Percentiles rank a stretch among this genome's conserved stretches.
These are phyloP conservation scores for Wickerhamiella shivajii DNA, from an alignment of 805 yeast genomes.

Conservation along the genomic window DNA sequence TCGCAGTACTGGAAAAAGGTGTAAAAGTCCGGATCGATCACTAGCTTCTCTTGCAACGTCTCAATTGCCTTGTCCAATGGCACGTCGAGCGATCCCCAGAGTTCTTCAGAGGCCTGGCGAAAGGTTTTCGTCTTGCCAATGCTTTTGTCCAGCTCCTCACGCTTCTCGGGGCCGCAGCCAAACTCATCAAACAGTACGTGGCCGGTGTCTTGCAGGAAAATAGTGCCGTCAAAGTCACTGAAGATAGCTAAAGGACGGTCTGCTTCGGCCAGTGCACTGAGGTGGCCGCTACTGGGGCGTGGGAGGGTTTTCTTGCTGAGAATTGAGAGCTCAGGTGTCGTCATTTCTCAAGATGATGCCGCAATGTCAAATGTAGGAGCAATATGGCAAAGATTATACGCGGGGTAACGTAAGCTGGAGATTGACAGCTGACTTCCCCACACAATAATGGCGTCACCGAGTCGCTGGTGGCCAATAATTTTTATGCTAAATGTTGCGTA, in stretches of 20 bases:
- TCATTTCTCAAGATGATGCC: background rate
- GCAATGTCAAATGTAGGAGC: background rate
- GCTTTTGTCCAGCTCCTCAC: conserved; percentile 26
- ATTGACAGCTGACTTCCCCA: no score
- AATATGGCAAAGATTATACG: no score
- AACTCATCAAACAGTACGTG: conserved; percentile 30
- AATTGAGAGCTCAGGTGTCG: conserved; percentile 7
- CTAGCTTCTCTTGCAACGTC: conserved; percentile 24
- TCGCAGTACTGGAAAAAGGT: conserved; percentile 27
- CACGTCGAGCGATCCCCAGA: conserved; percentile 31
- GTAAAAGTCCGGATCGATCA: conserved; percentile 28
- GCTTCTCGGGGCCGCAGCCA: conserved; percentile 29
- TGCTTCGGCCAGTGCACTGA: conserved; percentile 17
- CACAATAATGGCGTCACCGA: no score
- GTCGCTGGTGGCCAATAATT: no score
- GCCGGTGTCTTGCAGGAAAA: conserved; percentile 32
- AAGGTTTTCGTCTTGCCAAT: conserved; percentile 28
- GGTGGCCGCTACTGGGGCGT: conserved; percentile 19
- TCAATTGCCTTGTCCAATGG: conserved; percentile 27
- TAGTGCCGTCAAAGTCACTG: conserved; percentile 33
- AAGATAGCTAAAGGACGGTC: conserved; percentile 20
- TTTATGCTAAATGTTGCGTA: no score
- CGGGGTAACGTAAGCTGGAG: no score
- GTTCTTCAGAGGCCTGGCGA: conserved; percentile 30
- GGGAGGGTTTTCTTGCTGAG: conserved; percentile 16